Evolutionary conservation across 352 stramenopile species (phyloP).

Genomic region (Pythium coloratum): DNA sequence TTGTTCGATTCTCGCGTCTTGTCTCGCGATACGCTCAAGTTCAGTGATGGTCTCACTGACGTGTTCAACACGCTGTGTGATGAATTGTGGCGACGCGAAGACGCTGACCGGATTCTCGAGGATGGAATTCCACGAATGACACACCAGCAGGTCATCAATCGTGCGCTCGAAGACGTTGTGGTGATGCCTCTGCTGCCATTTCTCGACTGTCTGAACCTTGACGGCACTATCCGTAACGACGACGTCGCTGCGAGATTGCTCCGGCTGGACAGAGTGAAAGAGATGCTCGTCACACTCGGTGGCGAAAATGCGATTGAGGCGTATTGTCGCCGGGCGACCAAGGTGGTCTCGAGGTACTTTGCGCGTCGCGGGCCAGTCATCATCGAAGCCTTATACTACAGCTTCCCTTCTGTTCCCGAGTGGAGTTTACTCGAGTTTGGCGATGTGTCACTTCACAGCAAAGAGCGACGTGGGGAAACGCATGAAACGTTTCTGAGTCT

Average conservation of each 20-base stretch:
- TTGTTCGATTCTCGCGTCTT: slow-evolving; percentile 15
- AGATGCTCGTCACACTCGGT: background rate
- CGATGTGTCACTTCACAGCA: background rate
- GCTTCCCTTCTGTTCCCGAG: background rate
- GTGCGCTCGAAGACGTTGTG: background rate
- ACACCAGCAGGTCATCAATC: background rate
- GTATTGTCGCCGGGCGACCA: slow-evolving; percentile 6
- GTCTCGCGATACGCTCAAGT: slow-evolving; percentile 8
- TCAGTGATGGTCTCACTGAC: slow-evolving; percentile 9
- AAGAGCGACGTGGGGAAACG: background rate
- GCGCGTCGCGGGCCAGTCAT: background rate
- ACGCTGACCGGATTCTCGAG: background rate
- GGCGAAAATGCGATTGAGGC: background rate
- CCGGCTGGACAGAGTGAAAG: background rate
- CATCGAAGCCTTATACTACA: slow-evolving; percentile 1
- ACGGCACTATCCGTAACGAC: background rate
- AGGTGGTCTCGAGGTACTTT: background rate
- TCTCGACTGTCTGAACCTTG: slow-evolving; percentile 3
- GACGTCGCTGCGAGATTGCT: background rate
- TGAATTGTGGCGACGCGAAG: background rate
- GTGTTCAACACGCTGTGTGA: background rate
- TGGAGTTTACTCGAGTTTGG: slow-evolving; percentile 10
- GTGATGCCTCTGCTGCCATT: background rate
- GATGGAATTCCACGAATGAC: background rate
- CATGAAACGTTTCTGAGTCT: background rate